These are phyloP conservation scores for Diaporthe sp. DNA, from an alignment of 2,329 filamentous ascomycete species.

Conservation along the genomic window DNA sequence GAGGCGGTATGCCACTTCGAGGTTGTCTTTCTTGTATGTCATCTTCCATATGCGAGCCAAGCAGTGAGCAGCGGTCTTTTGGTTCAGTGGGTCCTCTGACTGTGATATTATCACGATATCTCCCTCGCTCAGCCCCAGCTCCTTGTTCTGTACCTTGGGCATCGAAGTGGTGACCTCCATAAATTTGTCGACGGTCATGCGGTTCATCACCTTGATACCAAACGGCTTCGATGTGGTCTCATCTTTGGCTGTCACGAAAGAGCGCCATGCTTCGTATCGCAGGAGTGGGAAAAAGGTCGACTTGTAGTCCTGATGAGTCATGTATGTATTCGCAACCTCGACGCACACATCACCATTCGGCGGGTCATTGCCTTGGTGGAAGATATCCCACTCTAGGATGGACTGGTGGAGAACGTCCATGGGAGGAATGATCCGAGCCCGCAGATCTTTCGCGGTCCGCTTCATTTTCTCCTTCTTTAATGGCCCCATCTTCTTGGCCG, in stretches of 20 bases:
- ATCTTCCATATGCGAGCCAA: constrained; percentile 87
- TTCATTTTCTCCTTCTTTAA: constrained; percentile 87
- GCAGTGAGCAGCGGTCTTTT: constrained; percentile 80
- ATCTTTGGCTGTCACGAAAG: constrained; percentile 90
- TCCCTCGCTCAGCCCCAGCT: constrained; percentile 82
- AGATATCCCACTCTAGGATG: constrained; percentile 95
- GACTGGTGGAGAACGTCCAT: constrained; percentile 87
- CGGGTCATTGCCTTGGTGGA: constrained; percentile 88
- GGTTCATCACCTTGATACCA: constrained; percentile 88
- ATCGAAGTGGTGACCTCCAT: constrained; percentile 91
- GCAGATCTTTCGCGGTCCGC: constrained; percentile 92
- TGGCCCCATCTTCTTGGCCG: constrained; percentile 74
- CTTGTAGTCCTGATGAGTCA: constrained; percentile 84
- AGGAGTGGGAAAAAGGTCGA: constrained; percentile 91
- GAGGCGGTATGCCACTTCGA: constrained; percentile 90
- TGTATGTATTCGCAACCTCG: constrained; percentile 83
- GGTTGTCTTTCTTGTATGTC: constrained; percentile 82
- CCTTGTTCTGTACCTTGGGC: constrained; percentile 77
- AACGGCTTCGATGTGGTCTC: constrained; percentile 86
- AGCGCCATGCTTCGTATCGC: constrained; percentile 94
- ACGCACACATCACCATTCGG: constrained; percentile 82
- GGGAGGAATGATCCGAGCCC: constrained; percentile 90
- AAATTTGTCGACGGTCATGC: constrained; percentile 92
- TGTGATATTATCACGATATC: constrained; percentile 91
- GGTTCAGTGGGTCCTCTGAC: constrained; percentile 76